Conservation (phyloP, 345 rosid species). For the Alliaria petiolata region DNA sequence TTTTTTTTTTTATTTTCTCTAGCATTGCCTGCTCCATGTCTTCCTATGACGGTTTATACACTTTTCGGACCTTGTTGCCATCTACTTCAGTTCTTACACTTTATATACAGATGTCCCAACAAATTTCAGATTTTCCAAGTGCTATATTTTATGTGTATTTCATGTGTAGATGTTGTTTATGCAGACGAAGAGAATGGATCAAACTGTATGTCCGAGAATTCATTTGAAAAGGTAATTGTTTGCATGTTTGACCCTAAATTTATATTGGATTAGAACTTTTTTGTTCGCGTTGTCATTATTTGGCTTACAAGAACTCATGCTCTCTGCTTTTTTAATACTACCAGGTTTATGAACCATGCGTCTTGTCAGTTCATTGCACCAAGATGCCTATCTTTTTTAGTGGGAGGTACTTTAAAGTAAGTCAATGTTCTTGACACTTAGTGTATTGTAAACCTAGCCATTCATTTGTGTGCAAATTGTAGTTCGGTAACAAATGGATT, state of each 20-base stretch:
- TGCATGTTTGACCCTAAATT: background rate
- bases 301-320: background rate
- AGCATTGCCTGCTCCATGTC: background rate
- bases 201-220: conserved; percentile 11
- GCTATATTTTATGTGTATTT: background rate
- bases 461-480: background rate
- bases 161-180: background rate
- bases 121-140: background rate
- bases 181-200: conserved; percentile 26
- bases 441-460: background rate
- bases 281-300: background rate
- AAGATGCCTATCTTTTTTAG: conserved; percentile 70
- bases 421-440: conserved; percentile 9
- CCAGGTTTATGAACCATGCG: conserved; percentile 71
- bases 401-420: conserved; percentile 91
- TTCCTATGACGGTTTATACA: background rate
- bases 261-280: conserved; percentile 2
- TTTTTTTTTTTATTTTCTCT: background rate
- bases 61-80: background rate
- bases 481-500: background rate
- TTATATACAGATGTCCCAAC: background rate
- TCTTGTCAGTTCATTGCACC: conserved; percentile 51
- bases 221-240: conserved; percentile 29
- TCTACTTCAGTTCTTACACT: background rate
- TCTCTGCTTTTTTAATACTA: background rate